Base-by-base conservation (phyloP, 495 filamentous ascomycete genomes). In the Aspergillus indologenus region DNA sequence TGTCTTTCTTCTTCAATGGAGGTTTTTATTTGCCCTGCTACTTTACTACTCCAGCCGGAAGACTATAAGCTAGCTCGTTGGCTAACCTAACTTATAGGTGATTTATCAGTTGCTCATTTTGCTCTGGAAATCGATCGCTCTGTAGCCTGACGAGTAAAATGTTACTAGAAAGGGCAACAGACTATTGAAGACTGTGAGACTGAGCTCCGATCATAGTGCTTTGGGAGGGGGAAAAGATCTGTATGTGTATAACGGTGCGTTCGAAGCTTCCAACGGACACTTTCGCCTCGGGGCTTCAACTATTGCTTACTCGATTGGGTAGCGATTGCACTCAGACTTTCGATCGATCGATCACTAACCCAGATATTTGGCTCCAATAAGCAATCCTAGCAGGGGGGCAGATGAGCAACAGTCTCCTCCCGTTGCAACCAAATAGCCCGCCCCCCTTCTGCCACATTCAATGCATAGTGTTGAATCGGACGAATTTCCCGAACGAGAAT, bases 401-500 rank as follows among this genome's bases (percentile, higher is more conserved):
- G 23, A 18, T 24, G 24, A 29, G 48, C 12, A 18, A 29, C 23
- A 51, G 24, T 18, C n/a, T 29, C 48, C n/a, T 23, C 23, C n/a
- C 24, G 23, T 51, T 31, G 23, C 12, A 40, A 54, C 52, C 57
- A 59, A 50, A 59, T 44, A 23, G 46, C 43, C 19, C 43, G 46
- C 43, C 19, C 15, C 17, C 20, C 47, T 26, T 31, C 11, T n/a
- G 5, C 7, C 15, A 22, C 18, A 50, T 15, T 7, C 23, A 51
- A 29, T 18, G 22, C 23, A n/a, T 31, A 29, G 23, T 15, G 34
- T 40, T 11, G 12, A 40, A 21, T 48, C 57, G 57, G 57, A 54
- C 45, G 50, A 59, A 47, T 59, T 59, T 50, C 57, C 57, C 50
- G 47, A 59, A 54, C n/a, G 40, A 53, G 43, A 43, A 58, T 9